Conservation (phyloP, 345 rosid species). For the Eucalyptus coolabah region DNA sequence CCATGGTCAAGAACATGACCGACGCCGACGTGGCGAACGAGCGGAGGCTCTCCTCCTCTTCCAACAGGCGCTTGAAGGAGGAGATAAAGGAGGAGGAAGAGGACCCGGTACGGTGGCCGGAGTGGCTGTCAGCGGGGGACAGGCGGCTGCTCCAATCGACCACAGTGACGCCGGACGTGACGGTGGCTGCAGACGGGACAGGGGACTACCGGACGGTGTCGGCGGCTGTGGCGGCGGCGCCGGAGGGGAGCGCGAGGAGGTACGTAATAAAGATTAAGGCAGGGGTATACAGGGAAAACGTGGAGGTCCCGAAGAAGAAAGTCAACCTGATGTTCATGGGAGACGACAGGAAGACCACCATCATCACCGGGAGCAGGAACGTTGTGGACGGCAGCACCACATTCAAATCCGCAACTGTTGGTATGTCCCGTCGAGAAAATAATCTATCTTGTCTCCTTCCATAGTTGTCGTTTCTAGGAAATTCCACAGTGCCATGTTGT, state of each 20-base stretch:
- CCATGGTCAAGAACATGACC: constrained; percentile 39
- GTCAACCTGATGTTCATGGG: constrained; percentile 81
- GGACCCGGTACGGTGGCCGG: constrained; percentile 34
- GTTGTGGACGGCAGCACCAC: constrained; percentile 91
- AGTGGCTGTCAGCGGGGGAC: constrained; percentile 73
- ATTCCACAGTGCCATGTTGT: background rate
- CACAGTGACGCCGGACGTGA: constrained; percentile 39
- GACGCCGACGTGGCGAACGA: constrained; percentile 11
- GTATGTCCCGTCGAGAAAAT: constrained; percentile 3
- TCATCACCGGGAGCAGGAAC: constrained; percentile 62
- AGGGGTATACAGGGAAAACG: constrained; percentile 74
- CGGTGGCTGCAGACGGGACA: constrained; percentile 82
- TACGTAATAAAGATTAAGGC: constrained; percentile 68
- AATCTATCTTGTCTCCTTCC: background rate
- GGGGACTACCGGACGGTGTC: constrained; percentile 50
- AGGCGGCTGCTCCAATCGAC: constrained; percentile 59
- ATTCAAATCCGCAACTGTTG: constrained; percentile 80
- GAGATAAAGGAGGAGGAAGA: background rate
- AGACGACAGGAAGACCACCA: constrained; percentile 61
- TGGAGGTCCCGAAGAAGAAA: constrained; percentile 50
- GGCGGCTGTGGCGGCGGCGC: constrained; percentile 70
- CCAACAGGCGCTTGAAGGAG: background rate
- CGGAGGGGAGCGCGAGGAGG: constrained; percentile 41
- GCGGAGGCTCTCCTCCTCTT: background rate
- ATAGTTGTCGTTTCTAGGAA: background rate